Evolutionary conservation across 495 filamentous ascomycete species (phyloP).

Genomic region (Xylaria venustula): DNA sequence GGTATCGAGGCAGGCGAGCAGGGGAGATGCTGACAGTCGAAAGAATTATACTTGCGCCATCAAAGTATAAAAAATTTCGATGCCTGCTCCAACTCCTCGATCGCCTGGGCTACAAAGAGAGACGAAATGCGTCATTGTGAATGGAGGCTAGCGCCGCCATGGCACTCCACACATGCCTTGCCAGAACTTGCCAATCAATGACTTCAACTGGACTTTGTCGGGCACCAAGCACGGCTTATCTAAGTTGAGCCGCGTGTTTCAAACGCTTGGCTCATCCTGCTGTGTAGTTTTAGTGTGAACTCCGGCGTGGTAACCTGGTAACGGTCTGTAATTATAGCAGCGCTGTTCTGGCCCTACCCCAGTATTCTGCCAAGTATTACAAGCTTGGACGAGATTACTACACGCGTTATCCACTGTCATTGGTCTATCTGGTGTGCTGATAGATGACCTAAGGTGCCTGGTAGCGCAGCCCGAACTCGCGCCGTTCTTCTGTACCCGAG

Average conservation of each 20-base stretch:
- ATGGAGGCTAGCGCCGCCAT: slow-evolving; percentile 23
- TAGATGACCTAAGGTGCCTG: neutral
- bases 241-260: slow-evolving; percentile 9
- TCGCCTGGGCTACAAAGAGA: neutral
- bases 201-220: neutral
- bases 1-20: neutral
- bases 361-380: neutral
- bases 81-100: neutral
- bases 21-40: neutral
- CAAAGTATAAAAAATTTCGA: neutral
- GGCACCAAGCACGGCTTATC: slow-evolving; percentile 1
- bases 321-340: neutral
- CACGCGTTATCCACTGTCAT: neutral
- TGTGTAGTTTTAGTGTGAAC: neutral
- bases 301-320: neutral
- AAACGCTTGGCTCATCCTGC: neutral
- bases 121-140: slow-evolving; percentile 30
- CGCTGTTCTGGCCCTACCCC: neutral
- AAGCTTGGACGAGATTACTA: neutral
- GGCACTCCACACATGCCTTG: slow-evolving; percentile 8
- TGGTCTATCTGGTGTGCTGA: neutral
- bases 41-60: neutral
- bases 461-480: too few relatives aligned
- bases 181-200: too few relatives aligned
- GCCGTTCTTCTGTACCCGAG: neutral